A percentile compares a stretch with the other conserved stretches of the same genome.
These are phyloP conservation scores for Artomyces pyxidatus DNA, from an alignment of 768 basidiomycete genomes.

Conservation along the genomic window DNA sequence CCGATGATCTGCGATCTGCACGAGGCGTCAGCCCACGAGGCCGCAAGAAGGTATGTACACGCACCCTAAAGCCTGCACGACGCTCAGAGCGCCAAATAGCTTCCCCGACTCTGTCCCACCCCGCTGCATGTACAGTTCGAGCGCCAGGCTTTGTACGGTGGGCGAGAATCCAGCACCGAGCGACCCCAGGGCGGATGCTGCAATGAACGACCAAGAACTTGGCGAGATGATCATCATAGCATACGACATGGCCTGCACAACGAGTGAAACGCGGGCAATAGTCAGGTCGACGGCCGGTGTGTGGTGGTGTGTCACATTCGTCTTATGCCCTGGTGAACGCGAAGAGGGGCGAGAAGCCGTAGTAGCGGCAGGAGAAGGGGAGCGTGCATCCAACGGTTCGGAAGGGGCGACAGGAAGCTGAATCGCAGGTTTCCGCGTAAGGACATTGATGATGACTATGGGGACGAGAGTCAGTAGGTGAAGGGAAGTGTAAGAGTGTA, in stretches of 20 bases:
- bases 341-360: no score
- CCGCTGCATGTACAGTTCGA: constrained; percentile 3
- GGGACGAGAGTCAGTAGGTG: neutral
- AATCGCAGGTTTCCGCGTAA: constrained; percentile 34
- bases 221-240: neutral
- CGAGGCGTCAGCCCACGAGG: neutral
- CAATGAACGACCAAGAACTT: neutral
- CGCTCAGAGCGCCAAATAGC: constrained; percentile 5
- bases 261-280: constrained; percentile 1
- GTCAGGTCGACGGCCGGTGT: constrained; percentile 1
- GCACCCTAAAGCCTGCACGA: constrained; percentile 1
- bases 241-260: neutral
- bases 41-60: neutral
- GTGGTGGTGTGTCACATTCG: neutral
- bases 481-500: neutral
- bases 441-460: constrained; percentile 16
- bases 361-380: neutral
- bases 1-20: constrained; percentile 2
- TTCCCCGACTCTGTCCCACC: constrained; percentile 1
- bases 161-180: constrained; percentile 3
- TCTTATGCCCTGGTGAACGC: no score
- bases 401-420: constrained; percentile 20
- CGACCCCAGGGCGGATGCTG: neutral
- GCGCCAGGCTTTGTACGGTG: constrained; percentile 1
- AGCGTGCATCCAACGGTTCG: constrained; percentile 18